Conservation (phyloP, 108 stramenopile species). For the Halocafeteria seosinensis region DNA sequence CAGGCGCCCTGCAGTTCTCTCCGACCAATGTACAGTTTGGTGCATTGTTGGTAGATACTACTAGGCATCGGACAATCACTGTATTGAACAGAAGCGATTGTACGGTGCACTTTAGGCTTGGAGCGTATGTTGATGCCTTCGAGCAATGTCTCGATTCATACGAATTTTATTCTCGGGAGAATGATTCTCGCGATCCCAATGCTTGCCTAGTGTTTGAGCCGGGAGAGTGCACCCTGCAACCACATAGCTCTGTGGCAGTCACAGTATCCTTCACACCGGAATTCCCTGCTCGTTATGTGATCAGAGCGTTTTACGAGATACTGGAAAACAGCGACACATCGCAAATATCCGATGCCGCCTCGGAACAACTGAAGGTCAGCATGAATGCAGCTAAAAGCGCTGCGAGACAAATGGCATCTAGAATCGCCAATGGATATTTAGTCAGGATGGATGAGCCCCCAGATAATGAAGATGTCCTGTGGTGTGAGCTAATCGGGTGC, state of each 20-base stretch:
- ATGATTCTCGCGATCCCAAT: too few species aligned
- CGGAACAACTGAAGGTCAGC: too few species aligned
- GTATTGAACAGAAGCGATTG: neutral
- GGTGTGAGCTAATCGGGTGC: neutral
- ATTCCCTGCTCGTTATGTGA: too few species aligned
- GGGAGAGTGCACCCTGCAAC: too few species aligned
- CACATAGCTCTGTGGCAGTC: too few species aligned
- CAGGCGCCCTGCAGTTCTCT: neutral
- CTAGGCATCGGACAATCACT: neutral
- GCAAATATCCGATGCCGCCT: neutral
- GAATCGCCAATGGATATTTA: neutral
- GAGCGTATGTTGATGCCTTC: neutral
- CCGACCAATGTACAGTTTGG: neutral
- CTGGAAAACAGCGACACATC: neutral
- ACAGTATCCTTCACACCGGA: too few species aligned
- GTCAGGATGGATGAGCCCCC: neutral
- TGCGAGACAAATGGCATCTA: neutral
- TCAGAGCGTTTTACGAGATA: neutral
- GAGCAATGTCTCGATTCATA: too few species aligned
- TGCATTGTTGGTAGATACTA: neutral
- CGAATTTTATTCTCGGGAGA: too few species aligned
- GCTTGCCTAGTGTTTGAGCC: too few species aligned
- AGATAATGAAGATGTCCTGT: neutral
- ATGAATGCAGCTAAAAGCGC: too few species aligned
- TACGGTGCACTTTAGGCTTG: neutral